Base-by-base conservation (phyloP, 306 rosid genomes). In the Vachellia pachyceras region DNA sequence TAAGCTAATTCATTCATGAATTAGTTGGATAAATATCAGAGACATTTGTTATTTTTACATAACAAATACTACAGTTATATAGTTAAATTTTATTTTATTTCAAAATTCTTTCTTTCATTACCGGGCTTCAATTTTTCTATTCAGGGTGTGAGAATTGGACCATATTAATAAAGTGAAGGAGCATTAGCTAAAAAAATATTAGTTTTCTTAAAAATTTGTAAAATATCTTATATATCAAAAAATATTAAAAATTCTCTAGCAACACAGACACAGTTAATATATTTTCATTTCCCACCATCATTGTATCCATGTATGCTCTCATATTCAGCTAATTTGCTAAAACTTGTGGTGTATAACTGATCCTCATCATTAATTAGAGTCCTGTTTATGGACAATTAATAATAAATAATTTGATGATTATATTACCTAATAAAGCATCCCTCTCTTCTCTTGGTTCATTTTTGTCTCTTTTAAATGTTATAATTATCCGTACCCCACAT, bases 281-380 rank as follows among this genome's bases (percentile, higher is more conserved):
- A n/a, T 49, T 55, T 82, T 76, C 79, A n/a, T 46, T 58, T 61
- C 63, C 36, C 35, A 72, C 45, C 83, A 80, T 83, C 63, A 69
- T 22, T 60, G n/a, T 55, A 6, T 33, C 58, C 40, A 44, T 18
- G 37, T 64, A 77, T 36, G 50, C 33, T 81, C 57, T 75, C 57
- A 67, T 3, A n/a, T 5, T 12, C 1, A 10, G 33, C 8, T 50
- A 50, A 18, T 52, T n/a, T 52, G 7, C 9, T 50, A 14, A 4
- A 18, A 45, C 33, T 29, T 29, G 33, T 29, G 1, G 33, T 45
- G 55, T 68, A 63, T 67, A 1, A 5, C 9, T 68, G 50, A 1
- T 22, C 13, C 25, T 69, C 75, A 44, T 46, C 14, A 72, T 46
- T n/a, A n/a, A n/a, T n/a, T 9, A 25, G 5, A 25, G 18, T 72